Base-by-base conservation (phyloP, 2,329 filamentous ascomycete genomes). In the Aulographum hederae region DNA sequence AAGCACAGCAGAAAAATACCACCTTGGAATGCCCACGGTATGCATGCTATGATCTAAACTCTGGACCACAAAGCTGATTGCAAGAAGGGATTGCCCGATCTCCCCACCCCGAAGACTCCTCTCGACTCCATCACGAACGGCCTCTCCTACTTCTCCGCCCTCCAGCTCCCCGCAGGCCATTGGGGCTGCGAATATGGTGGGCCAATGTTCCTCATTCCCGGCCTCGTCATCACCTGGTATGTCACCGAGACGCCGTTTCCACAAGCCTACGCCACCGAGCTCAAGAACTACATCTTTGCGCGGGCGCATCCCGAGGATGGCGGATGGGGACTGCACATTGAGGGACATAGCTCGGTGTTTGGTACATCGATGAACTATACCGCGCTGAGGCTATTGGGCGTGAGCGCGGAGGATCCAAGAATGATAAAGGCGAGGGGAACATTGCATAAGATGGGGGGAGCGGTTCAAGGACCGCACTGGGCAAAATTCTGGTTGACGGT, bases 111-210 rank as follows among this genome's bases (percentile, higher is more conserved):
- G 3, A 69, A 71, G 38, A 84, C 63, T 3, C 76, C 86, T 4
- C 63, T 89, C 34, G 70, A 89, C 40, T 64, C 81, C 4, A 82
- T 81, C 3, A 62, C 66, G 37, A 98, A 98, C 57, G 84, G 78
- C 23, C 65, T 95, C 33, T 61, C 69, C 3, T 95, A 93, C 61
- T 93, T 91, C 58, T 79, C 85, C 35, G 69, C 86, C 39, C 68
- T 95, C 16, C 89, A 98, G 51, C 65, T 94, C 1, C 73, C 77
- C 11, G 77, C 81, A 1, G 89, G 89, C 4, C 81, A 94, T 47
- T 98, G 89, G 89, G 89, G 67, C 4, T 95, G 86, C 58, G 89
- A 98, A 52, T 98, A 98, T 57, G 89, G 89, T 33, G 89, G 89
- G 0, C 89, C 89, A 3, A 86, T 94, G 80, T 98, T 98, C 48